phyloP scores from a whole-genome alignment of 805 yeast genomes.

The Ogataea corticis region DNA sequence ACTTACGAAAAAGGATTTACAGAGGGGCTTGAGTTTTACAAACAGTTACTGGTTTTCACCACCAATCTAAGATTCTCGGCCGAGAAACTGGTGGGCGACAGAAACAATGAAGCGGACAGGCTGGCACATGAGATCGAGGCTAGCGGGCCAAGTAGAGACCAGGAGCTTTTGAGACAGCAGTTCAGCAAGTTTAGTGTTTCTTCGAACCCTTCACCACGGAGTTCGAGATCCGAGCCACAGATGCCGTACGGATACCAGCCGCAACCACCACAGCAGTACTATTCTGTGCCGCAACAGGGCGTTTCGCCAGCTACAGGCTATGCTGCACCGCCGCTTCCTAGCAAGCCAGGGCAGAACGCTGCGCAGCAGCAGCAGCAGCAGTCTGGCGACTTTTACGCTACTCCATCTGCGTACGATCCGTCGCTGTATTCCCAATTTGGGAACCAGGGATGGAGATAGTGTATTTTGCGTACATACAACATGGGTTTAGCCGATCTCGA shows the following conservation, averaged over 20 bases:
- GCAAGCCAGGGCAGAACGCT: slow-evolving; percentile 23
- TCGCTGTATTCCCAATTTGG: slow-evolving; percentile 42
- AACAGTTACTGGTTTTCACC: slow-evolving; percentile 43
- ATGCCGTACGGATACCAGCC: slow-evolving; percentile 21
- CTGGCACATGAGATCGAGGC: slow-evolving; percentile 15
- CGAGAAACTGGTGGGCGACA: slow-evolving; percentile 29
- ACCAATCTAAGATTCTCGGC: slow-evolving; percentile 28
- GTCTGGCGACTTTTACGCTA: slow-evolving; percentile 43
- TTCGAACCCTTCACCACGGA: slow-evolving; percentile 10
- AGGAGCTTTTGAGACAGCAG: slow-evolving; percentile 22
- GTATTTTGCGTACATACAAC: not conserved
- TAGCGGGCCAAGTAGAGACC: slow-evolving; percentile 22
- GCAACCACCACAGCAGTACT: slow-evolving; percentile 4
- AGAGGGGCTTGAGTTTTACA: slow-evolving; percentile 67
- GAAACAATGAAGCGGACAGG: slow-evolving; percentile 30
- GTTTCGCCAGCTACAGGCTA: slow-evolving; percentile 5
- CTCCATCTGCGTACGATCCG: slow-evolving; percentile 53
- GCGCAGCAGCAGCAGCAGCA: slow-evolving; percentile 16
- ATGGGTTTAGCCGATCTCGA: too few species aligned
- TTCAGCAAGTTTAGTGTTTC: slow-evolving; percentile 19
- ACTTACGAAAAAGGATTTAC: slow-evolving; percentile 56
- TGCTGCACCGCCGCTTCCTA: slow-evolving; percentile 29
- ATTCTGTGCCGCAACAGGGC: not conserved
- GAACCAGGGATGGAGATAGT: slow-evolving; percentile 14
- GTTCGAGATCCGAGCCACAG: slow-evolving; percentile 13